A percentile compares a stretch with the other conserved stretches of the same genome.
Evolutionary conservation across 163 green algal species (phyloP).

Genomic region (Coccomyxa subellipsoidea): DNA sequence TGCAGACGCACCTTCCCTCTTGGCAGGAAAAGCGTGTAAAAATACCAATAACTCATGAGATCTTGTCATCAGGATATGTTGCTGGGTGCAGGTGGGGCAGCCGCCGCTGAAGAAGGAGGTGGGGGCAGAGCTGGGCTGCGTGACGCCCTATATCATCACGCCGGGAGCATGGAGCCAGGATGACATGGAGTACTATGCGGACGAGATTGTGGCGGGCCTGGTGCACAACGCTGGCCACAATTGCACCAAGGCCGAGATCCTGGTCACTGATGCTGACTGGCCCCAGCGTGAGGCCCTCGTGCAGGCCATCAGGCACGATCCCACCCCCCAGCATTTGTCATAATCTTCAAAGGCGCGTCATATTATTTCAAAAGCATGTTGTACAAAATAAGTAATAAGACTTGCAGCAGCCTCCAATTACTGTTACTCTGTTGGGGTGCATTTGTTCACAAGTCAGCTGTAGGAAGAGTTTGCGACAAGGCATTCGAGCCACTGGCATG

Average conservation of each 20-base stretch:
- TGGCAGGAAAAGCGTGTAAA: neutral
- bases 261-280: conserved; percentile 70
- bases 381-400: too few relatives aligned
- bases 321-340: too few relatives aligned
- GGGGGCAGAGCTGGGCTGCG: conserved; percentile 79
- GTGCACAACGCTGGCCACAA: conserved; percentile 81
- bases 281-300: conserved; percentile 69
- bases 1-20: neutral
- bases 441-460: too few relatives aligned
- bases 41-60: neutral
- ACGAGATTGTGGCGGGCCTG: conserved; percentile 56
- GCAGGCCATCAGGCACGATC: conserved; percentile 37
- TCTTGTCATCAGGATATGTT: neutral
- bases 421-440: too few relatives aligned
- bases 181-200: conserved; percentile 73
- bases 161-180: conserved; percentile 55
- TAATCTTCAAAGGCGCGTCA: too few relatives aligned
- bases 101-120: conserved; percentile 53
- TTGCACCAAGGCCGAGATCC: conserved; percentile 72
- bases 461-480: too few relatives aligned
- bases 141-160: conserved; percentile 85
- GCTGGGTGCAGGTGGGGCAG: conserved; percentile 16
- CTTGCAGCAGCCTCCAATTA: too few relatives aligned
- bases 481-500: too few relatives aligned
- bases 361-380: too few relatives aligned